Evolutionary conservation across 805 yeast species (phyloP), one percentile per base, ranked within the genome.

Genomic region (Clavispora carvajalis): DNA sequence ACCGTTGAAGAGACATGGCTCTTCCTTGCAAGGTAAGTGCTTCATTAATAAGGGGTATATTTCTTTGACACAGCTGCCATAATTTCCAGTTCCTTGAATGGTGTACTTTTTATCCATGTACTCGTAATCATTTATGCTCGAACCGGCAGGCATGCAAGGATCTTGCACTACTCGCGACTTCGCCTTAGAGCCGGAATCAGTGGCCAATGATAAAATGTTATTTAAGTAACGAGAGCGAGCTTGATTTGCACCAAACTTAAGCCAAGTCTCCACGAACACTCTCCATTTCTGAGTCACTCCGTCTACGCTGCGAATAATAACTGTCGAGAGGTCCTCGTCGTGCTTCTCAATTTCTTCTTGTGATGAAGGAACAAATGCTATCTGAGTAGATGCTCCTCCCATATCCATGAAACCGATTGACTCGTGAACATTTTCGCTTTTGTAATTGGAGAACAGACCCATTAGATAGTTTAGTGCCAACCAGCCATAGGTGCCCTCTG

Each of bases 381-480:
- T 77, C 57, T 93, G 99, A 0, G 96, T 88, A 2, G 96, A 88
- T 0, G 99, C 99, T 11, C 99, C 99, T 12, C 99, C 99, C 99
- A 93, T 93, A 60, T 93, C 99, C 91, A 93, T 84, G 53, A 93
- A 91, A 4, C 99, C 99, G 48, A 76, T 82, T 0, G 95, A 80
- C n/a, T 62, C 62, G 51, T 76, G 84, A 6, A 63, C 49, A 26
- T 71, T 70, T 2, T 12, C 31, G 19, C 15, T 36, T 19, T 28
- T 31, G 50, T 72, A 76, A 39, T 73, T 58, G 45, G 81, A 71
- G 36, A 85, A 67, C 44, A 76, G 76, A 1, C 85, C 83, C 62
- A 83, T 74, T 41, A 93, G 63, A 62, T 91, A 93, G 59, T 93
- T 93, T 36, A 93, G 68, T 0, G 91, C 93, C 22, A 93, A 60